A percentile compares a stretch with the other conserved stretches of the same genome.
Conservation (phyloP, 306 rosid species). For the Vigna hirtella region DNA sequence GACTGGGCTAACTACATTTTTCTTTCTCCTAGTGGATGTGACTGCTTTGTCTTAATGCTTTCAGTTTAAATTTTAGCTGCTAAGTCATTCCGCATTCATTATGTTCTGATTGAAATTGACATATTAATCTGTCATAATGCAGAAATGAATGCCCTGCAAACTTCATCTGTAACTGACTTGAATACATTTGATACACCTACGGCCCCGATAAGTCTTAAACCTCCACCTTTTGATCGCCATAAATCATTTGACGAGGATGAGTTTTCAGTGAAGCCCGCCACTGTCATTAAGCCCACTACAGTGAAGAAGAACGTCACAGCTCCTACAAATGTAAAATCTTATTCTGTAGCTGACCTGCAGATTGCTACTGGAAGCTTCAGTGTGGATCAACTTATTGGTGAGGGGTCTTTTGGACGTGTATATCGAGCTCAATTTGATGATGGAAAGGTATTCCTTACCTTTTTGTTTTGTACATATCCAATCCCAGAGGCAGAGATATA, state of each 20-base stretch:
- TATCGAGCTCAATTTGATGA: constrained; percentile 90
- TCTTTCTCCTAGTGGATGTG: not conserved
- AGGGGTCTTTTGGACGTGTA: constrained; percentile 94
- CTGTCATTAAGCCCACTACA: constrained; percentile 54
- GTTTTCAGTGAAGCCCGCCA: constrained; percentile 60
- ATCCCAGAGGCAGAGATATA: constrained; percentile 27
- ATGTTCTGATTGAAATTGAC: constrained; percentile 18
- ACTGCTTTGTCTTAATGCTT: constrained; percentile 5
- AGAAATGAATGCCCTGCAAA: constrained; percentile 75
- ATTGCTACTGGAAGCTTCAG: constrained; percentile 97
- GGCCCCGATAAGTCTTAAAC: constrained; percentile 73
- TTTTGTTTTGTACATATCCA: constrained; percentile 22
- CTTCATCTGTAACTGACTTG: constrained; percentile 59
- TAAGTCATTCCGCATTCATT: constrained; percentile 3
- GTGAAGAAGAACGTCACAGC: constrained; percentile 61
- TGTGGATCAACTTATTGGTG: constrained; percentile 87
- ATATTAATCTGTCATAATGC: constrained; percentile 47
- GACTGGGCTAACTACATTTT: not conserved
- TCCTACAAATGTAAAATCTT: constrained; percentile 76
- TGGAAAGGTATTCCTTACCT: constrained; percentile 72
- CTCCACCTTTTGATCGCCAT: constrained; percentile 90
- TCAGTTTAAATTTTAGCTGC: constrained; percentile 13
- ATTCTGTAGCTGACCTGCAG: constrained; percentile 93
- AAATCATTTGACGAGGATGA: constrained; percentile 87
- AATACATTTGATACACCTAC: constrained; percentile 67